Base-by-base conservation (phyloP, 2,329 filamentous ascomycete genomes). In the Nigrograna mackinnonii region DNA sequence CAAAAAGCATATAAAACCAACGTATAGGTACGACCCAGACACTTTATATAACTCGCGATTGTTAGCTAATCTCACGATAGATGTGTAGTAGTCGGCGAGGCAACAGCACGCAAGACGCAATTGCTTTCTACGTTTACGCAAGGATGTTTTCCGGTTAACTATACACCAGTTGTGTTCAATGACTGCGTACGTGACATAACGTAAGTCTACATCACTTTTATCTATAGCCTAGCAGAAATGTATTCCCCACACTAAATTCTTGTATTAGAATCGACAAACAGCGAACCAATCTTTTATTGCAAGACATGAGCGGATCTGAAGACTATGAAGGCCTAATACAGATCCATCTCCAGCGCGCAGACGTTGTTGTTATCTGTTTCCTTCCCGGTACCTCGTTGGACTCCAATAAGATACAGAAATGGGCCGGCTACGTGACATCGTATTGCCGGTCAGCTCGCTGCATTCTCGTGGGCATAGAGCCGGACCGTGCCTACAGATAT, bases 361-460 rank as follows among this genome's bases (percentile, higher is more conserved):
- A 31, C 17, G 32, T 44, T 20, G 21, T 44, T 22, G 40, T 44
- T 31, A 40, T 44, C n/a, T 44, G 42, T 37, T 32, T 39, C 20
- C 42, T 35, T 16, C 6, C 36, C 13, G 37, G 22, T 14, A 6
- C 35, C 19, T 14, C 18, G 34, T 28, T 20, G 11, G 31, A 44
- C 20, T 14, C 33, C 17, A 22, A 37, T 12, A 24, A 39, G 18
- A 32, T 39, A 24, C 30, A 26, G 17, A 13, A 43, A 32, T 39
- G 37, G 42, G 11, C 12, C 16, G 4, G 6, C 5, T 4, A 32
- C 7, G n/a, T 39, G 21, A 11, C 6, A 13, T 2, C 13, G 12
- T 22, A 40, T 6, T 43, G 36, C 33, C 36, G 14, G 2, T 12
- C 22, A 14, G 36, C 42, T 21, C 6, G 32, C 20, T 35, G 31